Evolutionary conservation across 2,329 filamentous ascomycete genomes (phyloP).

Genomic region (Emmonsiellopsis sp.): DNA sequence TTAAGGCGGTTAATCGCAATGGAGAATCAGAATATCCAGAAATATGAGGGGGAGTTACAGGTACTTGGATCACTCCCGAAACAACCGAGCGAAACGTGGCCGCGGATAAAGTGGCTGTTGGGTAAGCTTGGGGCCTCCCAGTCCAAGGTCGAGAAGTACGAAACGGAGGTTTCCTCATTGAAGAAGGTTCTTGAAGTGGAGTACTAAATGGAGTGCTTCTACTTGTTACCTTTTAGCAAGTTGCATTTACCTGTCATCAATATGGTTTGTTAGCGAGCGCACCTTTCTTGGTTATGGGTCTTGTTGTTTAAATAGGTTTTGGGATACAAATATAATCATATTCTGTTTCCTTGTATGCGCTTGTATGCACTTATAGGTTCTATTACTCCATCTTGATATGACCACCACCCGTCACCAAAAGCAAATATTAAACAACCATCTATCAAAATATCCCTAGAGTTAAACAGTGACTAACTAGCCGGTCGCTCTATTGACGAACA

Average conservation of each 20-base stretch:
- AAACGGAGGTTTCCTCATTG: slow-evolving; percentile 59
- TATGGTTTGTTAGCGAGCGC: too few species aligned
- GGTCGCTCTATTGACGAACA: slow-evolving; percentile 15
- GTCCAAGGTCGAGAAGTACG: slow-evolving; percentile 61
- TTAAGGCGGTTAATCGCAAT: slow-evolving; percentile 59
- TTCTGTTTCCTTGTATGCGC: too few species aligned
- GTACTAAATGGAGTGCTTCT: slow-evolving; percentile 22
- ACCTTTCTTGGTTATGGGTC: too few species aligned
- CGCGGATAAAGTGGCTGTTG: slow-evolving; percentile 62
- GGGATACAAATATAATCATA: too few species aligned
- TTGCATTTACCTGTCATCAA: background rate
- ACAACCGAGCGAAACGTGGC: slow-evolving; percentile 57
- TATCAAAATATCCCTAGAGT: background rate
- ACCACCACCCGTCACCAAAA: too few species aligned
- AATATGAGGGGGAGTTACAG: slow-evolving; percentile 67
- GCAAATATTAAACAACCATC: too few species aligned
- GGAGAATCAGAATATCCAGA: slow-evolving; percentile 65
- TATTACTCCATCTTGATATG: background rate
- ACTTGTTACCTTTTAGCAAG: background rate
- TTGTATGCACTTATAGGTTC: too few species aligned
- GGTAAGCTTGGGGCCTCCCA: slow-evolving; percentile 66
- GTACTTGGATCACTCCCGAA: slow-evolving; percentile 61
- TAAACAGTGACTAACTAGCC: background rate
- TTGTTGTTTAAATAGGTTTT: too few species aligned
- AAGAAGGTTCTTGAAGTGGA: slow-evolving; percentile 60